Conservation (phyloP, 108 stramenopile species). For the Nitzschia inconspicua region DNA sequence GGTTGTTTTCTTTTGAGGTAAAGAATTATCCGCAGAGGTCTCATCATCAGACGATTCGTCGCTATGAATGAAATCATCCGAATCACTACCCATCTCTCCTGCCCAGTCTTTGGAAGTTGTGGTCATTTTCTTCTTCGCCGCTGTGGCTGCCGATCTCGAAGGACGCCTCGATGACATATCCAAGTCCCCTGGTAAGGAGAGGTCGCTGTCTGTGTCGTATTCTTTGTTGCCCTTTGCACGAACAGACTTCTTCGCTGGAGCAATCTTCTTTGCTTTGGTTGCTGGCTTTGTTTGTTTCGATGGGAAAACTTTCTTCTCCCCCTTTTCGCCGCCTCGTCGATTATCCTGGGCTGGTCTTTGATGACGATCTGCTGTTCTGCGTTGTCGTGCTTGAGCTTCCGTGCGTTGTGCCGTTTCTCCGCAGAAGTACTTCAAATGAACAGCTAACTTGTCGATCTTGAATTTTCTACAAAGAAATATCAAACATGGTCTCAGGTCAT, state of each 20-base stretch:
- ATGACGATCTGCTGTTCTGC: slow-evolving; percentile 61
- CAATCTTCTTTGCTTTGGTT: slow-evolving; percentile 15
- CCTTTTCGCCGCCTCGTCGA: slow-evolving; percentile 20
- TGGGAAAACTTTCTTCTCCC: slow-evolving; percentile 28
- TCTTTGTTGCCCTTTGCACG: slow-evolving; percentile 11
- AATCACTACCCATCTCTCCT: slow-evolving; percentile 4
- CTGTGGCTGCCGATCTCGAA: slow-evolving; percentile 45
- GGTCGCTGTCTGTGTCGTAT: slow-evolving; percentile 59
- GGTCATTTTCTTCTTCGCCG: slow-evolving; percentile 31
- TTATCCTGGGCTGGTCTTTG: neutral
- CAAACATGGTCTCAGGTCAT: no score
- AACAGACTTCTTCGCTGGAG: slow-evolving; percentile 33
- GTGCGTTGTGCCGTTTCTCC: slow-evolving; percentile 90
- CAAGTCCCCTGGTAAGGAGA: slow-evolving; percentile 28
- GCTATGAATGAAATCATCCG: slow-evolving; percentile 8
- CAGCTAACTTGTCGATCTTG: slow-evolving; percentile 81
- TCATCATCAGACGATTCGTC: slow-evolving; percentile 2
- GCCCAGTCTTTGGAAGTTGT: slow-evolving; percentile 27
- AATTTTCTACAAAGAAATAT: no score
- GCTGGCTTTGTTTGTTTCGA: slow-evolving; percentile 1
- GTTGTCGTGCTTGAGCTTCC: slow-evolving; percentile 88
- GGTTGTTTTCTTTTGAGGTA: slow-evolving; percentile 11
- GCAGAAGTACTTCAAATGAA: slow-evolving; percentile 96
- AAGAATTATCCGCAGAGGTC: slow-evolving; percentile 3
- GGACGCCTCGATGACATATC: slow-evolving; percentile 15